phyloP scores from a whole-genome alignment of 495 filamentous ascomycete genomes.

The Penicillium argentinense region DNA sequence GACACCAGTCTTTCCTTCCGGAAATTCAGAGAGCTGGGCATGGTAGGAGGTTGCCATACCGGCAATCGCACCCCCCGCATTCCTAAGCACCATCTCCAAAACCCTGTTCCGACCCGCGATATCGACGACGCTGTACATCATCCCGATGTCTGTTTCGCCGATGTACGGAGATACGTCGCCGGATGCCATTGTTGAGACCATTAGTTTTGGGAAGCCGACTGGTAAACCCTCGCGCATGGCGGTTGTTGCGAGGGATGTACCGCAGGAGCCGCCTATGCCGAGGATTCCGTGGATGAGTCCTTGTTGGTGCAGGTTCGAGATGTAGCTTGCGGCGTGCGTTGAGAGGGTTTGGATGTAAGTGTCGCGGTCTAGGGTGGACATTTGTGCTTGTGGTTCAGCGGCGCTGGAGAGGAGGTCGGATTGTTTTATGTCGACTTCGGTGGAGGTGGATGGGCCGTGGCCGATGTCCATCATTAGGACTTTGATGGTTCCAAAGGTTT shows the following conservation, averaged over 20 bases:
- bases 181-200: slow-evolving; percentile 66
- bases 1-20: slow-evolving; percentile 32
- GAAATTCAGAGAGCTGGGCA: background rate
- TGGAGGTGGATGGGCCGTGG: slow-evolving; percentile 36
- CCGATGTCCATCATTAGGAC: slow-evolving; percentile 61
- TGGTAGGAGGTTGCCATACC: slow-evolving; percentile 46
- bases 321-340: slow-evolving; percentile 30
- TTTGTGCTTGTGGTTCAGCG: background rate
- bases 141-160: slow-evolving; percentile 63
- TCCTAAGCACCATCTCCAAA: slow-evolving; percentile 53
- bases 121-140: slow-evolving; percentile 71
- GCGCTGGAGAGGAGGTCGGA: slow-evolving; percentile 28
- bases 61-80: slow-evolving; percentile 58
- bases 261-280: slow-evolving; percentile 56
- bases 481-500: slow-evolving; percentile 21
- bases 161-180: slow-evolving; percentile 59
- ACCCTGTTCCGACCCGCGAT: slow-evolving; percentile 63
- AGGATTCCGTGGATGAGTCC: slow-evolving; percentile 53
- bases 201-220: slow-evolving; percentile 65
- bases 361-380: slow-evolving; percentile 37
- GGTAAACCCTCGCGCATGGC: slow-evolving; percentile 60
- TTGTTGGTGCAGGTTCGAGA: slow-evolving; percentile 32
- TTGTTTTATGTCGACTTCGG: slow-evolving; percentile 49
- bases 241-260: slow-evolving; percentile 54
- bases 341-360: slow-evolving; percentile 54